Evolutionary conservation across 2,329 filamentous ascomycete genomes (phyloP), one percentile per base, ranked within the genome.

Genomic region (Macrophomina tecta): DNA sequence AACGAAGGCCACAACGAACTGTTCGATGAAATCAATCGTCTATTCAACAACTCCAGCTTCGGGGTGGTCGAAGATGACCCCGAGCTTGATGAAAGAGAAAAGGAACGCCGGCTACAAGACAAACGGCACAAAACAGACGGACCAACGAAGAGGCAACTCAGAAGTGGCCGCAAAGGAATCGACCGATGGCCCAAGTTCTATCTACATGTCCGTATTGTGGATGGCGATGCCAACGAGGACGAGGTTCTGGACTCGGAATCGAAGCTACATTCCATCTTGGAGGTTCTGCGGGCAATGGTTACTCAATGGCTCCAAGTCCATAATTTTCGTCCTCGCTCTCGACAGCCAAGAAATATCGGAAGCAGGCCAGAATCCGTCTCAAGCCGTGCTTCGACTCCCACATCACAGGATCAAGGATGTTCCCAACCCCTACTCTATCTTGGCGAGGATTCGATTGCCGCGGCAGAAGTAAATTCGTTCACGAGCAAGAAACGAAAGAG

Each of bases 121-220:
- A 75, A 74, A 64, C 76, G 78, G 28, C 82, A 77, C 67, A 86
- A 84, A 67, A 76, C 72, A 6, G 81, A 84, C 34, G 81, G 80
- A 1, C 85, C 82, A 65, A 86, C 82, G 1, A 79, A 76, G 38
- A 84, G 79, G 69, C 85, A 88, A 67, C 70, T 86, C 45, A 87
- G 83, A 72, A 78, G 77, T 7, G 71, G 79, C 12, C 84, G 82
- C 51, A 94, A 92, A 74, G 84, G 88, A 0, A 81, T 94, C 9
- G 93, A 97, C 73, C 86, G 88, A 61, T 95, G 92, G 89, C 93
- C 94, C 0, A 94, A 94, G 89, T 98, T 97, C 73, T 91, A 89
- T 72, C 79, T 98, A n/a, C 87, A 87, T 34, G 72, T 85, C 8
- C n/a, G 18, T 5, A 36, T 62, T 30, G 58, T n/a, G 14, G 58